Percentiles rank a stretch among this genome's conserved stretches.
Conservation (phyloP, 2,329 filamentous ascomycete species). For the Arthroderma uncinatum region DNA sequence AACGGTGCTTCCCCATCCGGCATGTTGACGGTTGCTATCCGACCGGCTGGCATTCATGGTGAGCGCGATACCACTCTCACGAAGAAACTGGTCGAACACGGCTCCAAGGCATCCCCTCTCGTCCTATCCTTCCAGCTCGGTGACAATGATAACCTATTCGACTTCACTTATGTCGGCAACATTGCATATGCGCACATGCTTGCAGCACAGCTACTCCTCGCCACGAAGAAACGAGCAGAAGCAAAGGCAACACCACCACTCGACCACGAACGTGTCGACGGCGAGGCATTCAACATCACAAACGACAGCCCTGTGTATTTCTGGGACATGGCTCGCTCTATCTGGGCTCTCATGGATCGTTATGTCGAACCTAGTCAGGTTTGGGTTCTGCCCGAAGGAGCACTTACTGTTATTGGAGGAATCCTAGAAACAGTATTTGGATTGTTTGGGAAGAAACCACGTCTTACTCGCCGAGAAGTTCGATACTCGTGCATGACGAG, state of each 20-base stretch:
- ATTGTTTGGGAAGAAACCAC: conserved; percentile 36
- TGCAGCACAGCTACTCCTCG: conserved; percentile 61
- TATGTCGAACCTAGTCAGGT: conserved; percentile 34
- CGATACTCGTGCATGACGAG: conserved; percentile 40
- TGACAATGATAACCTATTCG: conserved; percentile 56
- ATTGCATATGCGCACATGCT: conserved; percentile 72
- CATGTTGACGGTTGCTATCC: conserved; percentile 68
- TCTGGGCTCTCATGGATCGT: conserved; percentile 49
- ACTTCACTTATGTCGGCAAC: conserved; percentile 60
- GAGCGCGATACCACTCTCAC: conserved; percentile 73
- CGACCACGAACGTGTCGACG: conserved; percentile 64
- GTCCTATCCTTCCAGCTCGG: conserved; percentile 74
- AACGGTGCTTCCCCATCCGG: conserved; percentile 49
- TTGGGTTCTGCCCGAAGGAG: conserved; percentile 31
- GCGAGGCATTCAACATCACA: conserved; percentile 80
- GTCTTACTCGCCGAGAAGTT: conserved; percentile 34
- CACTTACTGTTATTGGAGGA: conserved; percentile 32
- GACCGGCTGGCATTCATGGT: conserved; percentile 82
- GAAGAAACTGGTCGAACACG: conserved; percentile 61
- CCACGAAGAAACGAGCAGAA: conserved; percentile 28
- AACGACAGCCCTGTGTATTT: conserved; percentile 84
- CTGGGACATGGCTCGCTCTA: conserved; percentile 71
- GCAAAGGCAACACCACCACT: conserved; percentile 47
- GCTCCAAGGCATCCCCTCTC: conserved; percentile 44
- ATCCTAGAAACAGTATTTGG: conserved; percentile 34